phyloP scores from a whole-genome alignment of 164 flowering plant species.

The Nymphaea thermarum region DNA sequence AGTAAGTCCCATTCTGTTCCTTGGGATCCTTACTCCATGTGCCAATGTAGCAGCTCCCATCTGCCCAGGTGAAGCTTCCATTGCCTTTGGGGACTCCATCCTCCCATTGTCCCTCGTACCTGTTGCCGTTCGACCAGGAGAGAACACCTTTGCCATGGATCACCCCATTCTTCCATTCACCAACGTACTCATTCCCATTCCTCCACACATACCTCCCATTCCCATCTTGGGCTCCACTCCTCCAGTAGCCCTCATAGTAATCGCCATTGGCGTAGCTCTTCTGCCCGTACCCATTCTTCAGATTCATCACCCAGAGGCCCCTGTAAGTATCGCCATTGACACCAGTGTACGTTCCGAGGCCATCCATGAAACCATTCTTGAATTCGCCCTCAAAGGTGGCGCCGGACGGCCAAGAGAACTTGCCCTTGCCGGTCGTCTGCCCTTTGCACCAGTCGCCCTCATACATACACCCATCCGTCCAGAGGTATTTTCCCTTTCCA shows the following conservation, averaged over 20 bases:
- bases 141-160: constrained; percentile 45
- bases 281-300: constrained; percentile 67
- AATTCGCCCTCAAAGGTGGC: constrained; percentile 87
- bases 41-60: constrained; percentile 68
- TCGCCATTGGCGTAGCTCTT: constrained; percentile 59
- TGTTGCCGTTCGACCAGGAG: constrained; percentile 50
- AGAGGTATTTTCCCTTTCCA: constrained; percentile 68
- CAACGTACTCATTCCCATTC: constrained; percentile 45
- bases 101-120: constrained; percentile 64
- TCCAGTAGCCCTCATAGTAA: constrained; percentile 76
- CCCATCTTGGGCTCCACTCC: constrained; percentile 60
- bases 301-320: constrained; percentile 64
- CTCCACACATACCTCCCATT: constrained; percentile 66
- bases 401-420: constrained; percentile 83
- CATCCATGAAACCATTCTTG: constrained; percentile 74
- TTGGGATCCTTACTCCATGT: constrained; percentile 50
- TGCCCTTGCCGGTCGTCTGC: constrained; percentile 56
- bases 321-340: constrained; percentile 44
- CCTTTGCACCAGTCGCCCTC: constrained; percentile 78
- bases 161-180: constrained; percentile 50
- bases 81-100: constrained; percentile 57
- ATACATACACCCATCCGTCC: constrained; percentile 92
- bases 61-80: constrained; percentile 47
- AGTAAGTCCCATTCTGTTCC: constrained; percentile 55
- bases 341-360: constrained; percentile 64